phyloP scores from a whole-genome alignment of 1,139 yeast genomes.

The Yamadazyma songkhlaensis region DNA sequence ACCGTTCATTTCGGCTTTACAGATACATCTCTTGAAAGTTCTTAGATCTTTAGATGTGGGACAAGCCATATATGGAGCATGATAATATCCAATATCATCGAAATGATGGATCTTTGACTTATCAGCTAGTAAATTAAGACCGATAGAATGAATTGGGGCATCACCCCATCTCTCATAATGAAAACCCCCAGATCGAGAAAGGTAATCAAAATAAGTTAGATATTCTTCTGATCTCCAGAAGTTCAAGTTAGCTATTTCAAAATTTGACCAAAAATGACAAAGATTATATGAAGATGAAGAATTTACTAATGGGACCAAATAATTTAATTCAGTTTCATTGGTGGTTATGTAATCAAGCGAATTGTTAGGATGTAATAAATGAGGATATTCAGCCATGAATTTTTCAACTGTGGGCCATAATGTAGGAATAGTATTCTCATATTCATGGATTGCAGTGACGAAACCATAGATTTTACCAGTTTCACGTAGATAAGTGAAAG shows the following conservation, averaged over 20 bases:
- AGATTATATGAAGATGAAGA: conserved; percentile 66
- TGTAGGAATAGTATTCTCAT: conserved; percentile 57
- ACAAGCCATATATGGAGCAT: conserved; percentile 79
- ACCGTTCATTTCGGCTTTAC: conserved; percentile 44
- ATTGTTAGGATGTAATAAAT: conserved; percentile 64
- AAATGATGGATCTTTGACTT: conserved; percentile 76
- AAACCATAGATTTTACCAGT: conserved; percentile 42
- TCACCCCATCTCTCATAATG: conserved; percentile 97
- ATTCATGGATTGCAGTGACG: conserved; percentile 43
- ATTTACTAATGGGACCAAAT: conserved; percentile 13
- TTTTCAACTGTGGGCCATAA: conserved; percentile 74
- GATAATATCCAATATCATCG: conserved; percentile 86
- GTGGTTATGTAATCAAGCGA: conserved; percentile 70
- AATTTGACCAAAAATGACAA: conserved; percentile 96
- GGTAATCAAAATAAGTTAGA: conserved; percentile 60
- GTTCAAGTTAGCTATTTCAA: conserved; percentile 80
- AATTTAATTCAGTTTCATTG: conserved; percentile 39
- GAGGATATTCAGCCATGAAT: conserved; percentile 59
- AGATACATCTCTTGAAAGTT: conserved; percentile 67
- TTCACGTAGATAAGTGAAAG: conserved; percentile 34
- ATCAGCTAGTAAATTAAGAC: conserved; percentile 63
- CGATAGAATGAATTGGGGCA: conserved; percentile 93
- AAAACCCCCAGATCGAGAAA: conserved; percentile 79
- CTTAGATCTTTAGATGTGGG: conserved; percentile 56
- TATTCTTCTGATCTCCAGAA: conserved; percentile 77